Percentiles rank a stretch among this genome's conserved stretches.
These are phyloP conservation scores for Leccinum huronense DNA, from an alignment of 1,284 basidiomycete genomes.

Conservation along the genomic window DNA sequence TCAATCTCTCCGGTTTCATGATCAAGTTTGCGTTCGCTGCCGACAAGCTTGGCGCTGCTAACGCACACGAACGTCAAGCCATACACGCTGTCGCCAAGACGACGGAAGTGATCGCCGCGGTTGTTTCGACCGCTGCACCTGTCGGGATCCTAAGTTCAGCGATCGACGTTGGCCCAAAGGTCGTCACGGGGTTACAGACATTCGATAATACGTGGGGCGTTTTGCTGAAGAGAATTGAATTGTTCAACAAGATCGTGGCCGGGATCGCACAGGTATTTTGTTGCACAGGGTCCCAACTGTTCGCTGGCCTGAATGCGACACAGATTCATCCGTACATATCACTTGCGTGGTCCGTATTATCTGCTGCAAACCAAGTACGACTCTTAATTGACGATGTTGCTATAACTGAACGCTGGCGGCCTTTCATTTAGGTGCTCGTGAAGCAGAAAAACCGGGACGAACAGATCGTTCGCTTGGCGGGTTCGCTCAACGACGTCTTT, in stretches of 20 bases:
- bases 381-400: not conserved
- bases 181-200: not conserved
- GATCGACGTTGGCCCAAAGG: not conserved
- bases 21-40: not conserved
- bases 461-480: constrained; percentile 2
- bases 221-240: not conserved
- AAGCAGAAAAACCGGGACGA: not conserved
- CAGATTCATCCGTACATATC: not conserved
- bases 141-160: not conserved
- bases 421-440: not conserved
- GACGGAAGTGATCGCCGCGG: not conserved
- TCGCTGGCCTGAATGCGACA: not conserved
- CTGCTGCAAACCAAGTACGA: not conserved
- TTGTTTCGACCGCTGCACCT: not conserved
- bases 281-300: not conserved
- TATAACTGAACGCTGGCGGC: not conserved
- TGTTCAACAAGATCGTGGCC: not conserved
- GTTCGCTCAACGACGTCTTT: not conserved
- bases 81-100: not conserved
- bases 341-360: not conserved
- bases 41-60: not conserved
- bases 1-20: not conserved
- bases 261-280: not conserved
- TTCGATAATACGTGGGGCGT: not conserved
- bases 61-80: not conserved